Evolutionary conservation across 495 filamentous ascomycete genomes (phyloP), one percentile per base, ranked within the genome.

Genomic region (Neurospora sp.): DNA sequence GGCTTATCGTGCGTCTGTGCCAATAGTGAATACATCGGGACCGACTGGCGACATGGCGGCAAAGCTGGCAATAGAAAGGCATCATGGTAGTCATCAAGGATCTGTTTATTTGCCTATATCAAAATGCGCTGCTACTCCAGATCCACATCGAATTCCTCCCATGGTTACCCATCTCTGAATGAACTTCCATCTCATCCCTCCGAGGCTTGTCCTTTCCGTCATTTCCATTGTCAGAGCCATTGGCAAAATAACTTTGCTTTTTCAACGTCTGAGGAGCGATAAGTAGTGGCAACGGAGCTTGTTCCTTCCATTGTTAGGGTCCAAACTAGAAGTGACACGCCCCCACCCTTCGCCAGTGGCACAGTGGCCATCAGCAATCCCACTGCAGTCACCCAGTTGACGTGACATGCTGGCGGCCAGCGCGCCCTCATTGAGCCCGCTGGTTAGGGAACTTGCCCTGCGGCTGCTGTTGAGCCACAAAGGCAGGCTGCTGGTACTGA

Each of bases 401-500:
- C 27, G 53, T 65, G 27, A 35, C 53, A 37, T 65, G 53, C 16
- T 44, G 35, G 65, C 46, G 39, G 35, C 70, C 59, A 69, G 35
- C 68, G 68, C 44, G 71, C 72, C 11, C 73, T 80, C 76, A 79
- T 72, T 79, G 78, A n/a, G 80, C 75, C 69, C 79, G 77, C 70
- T 77, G 79, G 71, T 73, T 77, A 40, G 77, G 73, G 46, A 78
- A 91, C 89, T 87, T 88, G 91, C 92, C 89, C 79, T 90, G 90
- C 70, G 84, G 87, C 76, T 92, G 91, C 70, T 87, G 88, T 8
- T 65, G 53, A 1, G 82, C 79, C 35, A 85, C 83, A 75, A 90
- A 93, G 2, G 87, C 84, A 6, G 91, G 90, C 75, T 91, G 89
- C 76, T 88, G 89, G 77, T 89, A 92, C 73, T 89, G 89, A 75